Evolutionary conservation across 2,329 filamentous ascomycete genomes (phyloP).

Genomic region (Proliferodiscus dingleyae): DNA sequence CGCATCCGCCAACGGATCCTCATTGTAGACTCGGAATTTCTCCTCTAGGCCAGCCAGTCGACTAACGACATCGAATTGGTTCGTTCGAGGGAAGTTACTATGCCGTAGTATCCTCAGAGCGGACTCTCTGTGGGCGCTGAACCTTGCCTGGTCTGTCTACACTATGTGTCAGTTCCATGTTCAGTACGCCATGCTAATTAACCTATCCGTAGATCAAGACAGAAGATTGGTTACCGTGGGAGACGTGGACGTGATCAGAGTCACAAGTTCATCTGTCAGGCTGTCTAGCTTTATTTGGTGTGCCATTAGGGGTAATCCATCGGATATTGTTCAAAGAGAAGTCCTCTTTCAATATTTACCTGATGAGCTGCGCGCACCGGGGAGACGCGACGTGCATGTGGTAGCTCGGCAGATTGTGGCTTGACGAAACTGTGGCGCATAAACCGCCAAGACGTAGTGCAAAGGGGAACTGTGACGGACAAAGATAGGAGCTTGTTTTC

Average conservation of each 20-base stretch:
- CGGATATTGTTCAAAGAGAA: background rate
- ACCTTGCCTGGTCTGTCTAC: slow-evolving; percentile 32
- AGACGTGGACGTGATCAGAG: slow-evolving; percentile 53
- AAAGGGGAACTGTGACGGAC: too few relatives aligned
- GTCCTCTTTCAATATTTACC: background rate
- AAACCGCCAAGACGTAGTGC: too few relatives aligned
- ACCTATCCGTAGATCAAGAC: background rate
- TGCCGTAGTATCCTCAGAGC: slow-evolving; percentile 48
- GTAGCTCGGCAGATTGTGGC: too few relatives aligned
- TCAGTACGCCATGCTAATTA: background rate
- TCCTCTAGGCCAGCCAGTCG: slow-evolving; percentile 72
- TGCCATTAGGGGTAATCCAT: slow-evolving; percentile 51
- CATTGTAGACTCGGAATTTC: slow-evolving; percentile 75
- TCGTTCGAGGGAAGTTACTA: slow-evolving; percentile 59
- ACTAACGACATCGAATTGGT: slow-evolving; percentile 68
- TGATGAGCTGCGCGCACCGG: slow-evolving; percentile 1
- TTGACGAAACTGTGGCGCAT: too few relatives aligned
- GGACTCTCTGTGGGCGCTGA: slow-evolving; percentile 44
- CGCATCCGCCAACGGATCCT: slow-evolving; percentile 73
- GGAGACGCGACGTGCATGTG: slow-evolving; percentile 14
- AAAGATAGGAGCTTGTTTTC: too few relatives aligned
- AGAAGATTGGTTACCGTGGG: slow-evolving; percentile 40
- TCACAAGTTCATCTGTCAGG: slow-evolving; percentile 67
- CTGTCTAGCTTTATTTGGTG: slow-evolving; percentile 60
- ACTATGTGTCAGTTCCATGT: slow-evolving; percentile 11